Percentiles rank a stretch among this genome's conserved stretches.
phyloP scores from a whole-genome alignment of 306 rosid species.

The Vicia sativa region DNA sequence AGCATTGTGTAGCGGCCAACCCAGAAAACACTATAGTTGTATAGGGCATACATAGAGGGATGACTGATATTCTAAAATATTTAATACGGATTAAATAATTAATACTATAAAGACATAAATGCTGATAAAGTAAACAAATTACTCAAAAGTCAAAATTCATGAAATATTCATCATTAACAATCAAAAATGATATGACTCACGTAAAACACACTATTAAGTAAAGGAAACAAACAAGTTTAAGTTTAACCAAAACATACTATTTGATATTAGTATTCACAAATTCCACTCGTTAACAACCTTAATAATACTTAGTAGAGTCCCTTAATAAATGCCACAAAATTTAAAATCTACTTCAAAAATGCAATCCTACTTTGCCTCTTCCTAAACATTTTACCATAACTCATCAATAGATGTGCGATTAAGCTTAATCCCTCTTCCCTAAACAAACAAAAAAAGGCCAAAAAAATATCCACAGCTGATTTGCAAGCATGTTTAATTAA shows the following conservation, averaged over 20 bases:
- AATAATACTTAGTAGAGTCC: neutral
- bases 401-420: constrained; percentile 8
- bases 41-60: neutral
- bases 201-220: neutral
- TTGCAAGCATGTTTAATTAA: neutral
- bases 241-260: neutral
- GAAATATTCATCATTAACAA: constrained; percentile 15
- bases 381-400: constrained; percentile 10
- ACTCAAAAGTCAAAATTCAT: constrained; percentile 5
- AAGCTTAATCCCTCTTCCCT: neutral
- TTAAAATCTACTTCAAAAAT: constrained; percentile 13
- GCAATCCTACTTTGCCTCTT: constrained; percentile 10
- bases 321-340: constrained; percentile 1
- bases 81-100: neutral
- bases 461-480: neutral
- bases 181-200: neutral
- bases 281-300: neutral
- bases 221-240: constrained; percentile 6
- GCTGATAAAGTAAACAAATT: neutral
- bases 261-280: neutral
- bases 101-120: neutral
- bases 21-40: neutral
- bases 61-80: neutral
- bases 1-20: neutral
- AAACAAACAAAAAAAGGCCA: constrained; percentile 6